Evolutionary conservation across 768 basidiomycete genomes (phyloP), one percentile per base, ranked within the genome.

Genomic region (Suillus variegatus): DNA sequence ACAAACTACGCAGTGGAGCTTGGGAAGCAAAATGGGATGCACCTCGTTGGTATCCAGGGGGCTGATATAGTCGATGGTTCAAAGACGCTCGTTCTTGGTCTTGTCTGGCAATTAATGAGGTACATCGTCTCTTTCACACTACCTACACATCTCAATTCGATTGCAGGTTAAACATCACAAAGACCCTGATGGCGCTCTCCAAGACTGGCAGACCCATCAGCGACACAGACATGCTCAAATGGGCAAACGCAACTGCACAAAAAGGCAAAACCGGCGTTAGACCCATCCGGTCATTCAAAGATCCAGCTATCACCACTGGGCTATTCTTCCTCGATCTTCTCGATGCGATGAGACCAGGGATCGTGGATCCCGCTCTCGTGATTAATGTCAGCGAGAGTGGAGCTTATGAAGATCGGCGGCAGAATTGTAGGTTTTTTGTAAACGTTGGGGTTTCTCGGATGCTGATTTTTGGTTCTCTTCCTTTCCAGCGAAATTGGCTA

Each of bases 71-170:
- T 96, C 65, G 97, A 99, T 72, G 95, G 90, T n/a, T 82, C 82
- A 60, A 92, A 89, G 79, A 99, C 96, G 4, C 82, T 99, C 63
- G 95, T 98, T 7, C 86, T 99, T 36, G 97, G 97, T 38, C 85
- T 98, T 43, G 95, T 98, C 0, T 99, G 97, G 97, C 97, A 99
- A 73, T 82, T 97, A 62, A 98, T 98, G 96, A 82, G 93, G 92
- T 92, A 57, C 43, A 86, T 78, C 60, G 35, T 28, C 32, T 65
- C 6, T n/a, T 32, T 38, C 61, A 14, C 16, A 13, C 25, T 41
- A 25, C 25, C 1, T 61, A 46, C 52, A 51, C 18, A 9, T 22
- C 25, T 12, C 22, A 32, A 18, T 14, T 20, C 22, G 35, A 32
- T 60, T 36, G 8, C 65, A 93, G 92, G 67, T 78, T 96, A 82